Evolutionary conservation across 495 filamentous ascomycete genomes (phyloP), one percentile per base, ranked within the genome.

Genomic region (Aspergillus sclerotioniger): DNA sequence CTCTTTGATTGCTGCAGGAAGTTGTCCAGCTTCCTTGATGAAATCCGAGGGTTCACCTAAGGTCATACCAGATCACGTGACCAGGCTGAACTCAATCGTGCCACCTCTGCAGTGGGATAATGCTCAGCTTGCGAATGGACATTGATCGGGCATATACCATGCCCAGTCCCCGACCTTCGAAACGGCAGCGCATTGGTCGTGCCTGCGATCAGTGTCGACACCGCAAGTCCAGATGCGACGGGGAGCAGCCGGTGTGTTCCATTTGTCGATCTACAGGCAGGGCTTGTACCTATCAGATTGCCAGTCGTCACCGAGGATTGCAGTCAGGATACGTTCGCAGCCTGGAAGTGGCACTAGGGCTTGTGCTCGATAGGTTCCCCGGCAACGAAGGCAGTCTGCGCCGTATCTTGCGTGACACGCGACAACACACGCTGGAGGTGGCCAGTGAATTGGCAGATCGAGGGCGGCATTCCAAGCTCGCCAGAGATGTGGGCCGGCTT

Each of bases 271-370:
- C 75, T 6, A 76, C 81, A 20, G 72, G 71, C 6, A 72, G 82
- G 19, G 49, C 67, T 3, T 89, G 86, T 64, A 80, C 84, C 5
- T 89, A 87, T 62, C 69, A 80, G 32, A 75, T 77, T 20, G 79
- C 73, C 33, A 78, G 82, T 5, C 85, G 86, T 63, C 46, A 13
- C 12, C 76, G 86, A 43, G 86, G 86, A 0, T 75, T 88, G 20
- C 83, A 83, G 43, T 79, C 82, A 33, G 86, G 86, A 41, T 88
- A 87, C 65, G 84, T 88, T 1, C 74, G 83, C 35, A 80, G 80
- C 6, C 68, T 89, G 19, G 86, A 89, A 65, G 71, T 71, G 47
- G 67, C 72, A 0, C 51, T 80, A 7, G 78, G 77, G 56, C 39
- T 79, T 4, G 62, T 78, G 9, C n/a, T n/a, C n/a, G 59, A 66